Evolutionary conservation across 2,329 filamentous ascomycete genomes (phyloP), one percentile per base, ranked within the genome.

Genomic region (Xylaria hypoxylon): DNA sequence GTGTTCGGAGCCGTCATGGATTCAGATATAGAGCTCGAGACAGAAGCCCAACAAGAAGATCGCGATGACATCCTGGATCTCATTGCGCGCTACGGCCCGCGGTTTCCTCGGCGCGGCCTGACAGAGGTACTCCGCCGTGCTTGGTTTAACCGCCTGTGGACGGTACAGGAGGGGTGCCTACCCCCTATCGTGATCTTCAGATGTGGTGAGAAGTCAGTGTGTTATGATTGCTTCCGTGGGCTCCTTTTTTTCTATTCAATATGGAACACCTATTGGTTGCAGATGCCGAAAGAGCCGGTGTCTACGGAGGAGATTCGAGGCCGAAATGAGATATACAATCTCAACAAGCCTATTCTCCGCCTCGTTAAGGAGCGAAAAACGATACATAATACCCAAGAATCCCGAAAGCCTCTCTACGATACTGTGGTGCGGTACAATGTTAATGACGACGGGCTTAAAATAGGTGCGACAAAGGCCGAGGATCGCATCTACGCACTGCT

Each of bases 91-190:
- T 71, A 71, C 35, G 73, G 73, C 2, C 33, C 68, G 0, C 35
- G 19, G 2, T 78, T 73, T 44, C 77, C 77, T 2, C 44, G 77
- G 1, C 59, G 69, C 2, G 75, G 73, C 6, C 64, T 73, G n/a
- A 53, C 65, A 0, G 76, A 77, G 28, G 67, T 79, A 1, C 67
- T 79, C 31, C 59, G 69, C 13, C 70, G 77, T 3, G 7, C 62
- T 1, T 79, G 78, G 78, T 75, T 76, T 61, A 69, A 60, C 24
- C 77, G 78, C 5, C 65, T 79, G 0, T 80, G 78, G 79, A 74
- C 72, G 2, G 76, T 80, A 6, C 78, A 79, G 66, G 78, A 79
- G 50, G 73, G 73, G 1, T 69, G 64, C 58, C 42, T 71, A n/a
- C 63, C 68, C 7, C 24, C 45, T 5, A 38, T 59, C 2, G 44